Evolutionary conservation across 495 filamentous ascomycete species (phyloP).

Genomic region (Podospora pseudocomata): DNA sequence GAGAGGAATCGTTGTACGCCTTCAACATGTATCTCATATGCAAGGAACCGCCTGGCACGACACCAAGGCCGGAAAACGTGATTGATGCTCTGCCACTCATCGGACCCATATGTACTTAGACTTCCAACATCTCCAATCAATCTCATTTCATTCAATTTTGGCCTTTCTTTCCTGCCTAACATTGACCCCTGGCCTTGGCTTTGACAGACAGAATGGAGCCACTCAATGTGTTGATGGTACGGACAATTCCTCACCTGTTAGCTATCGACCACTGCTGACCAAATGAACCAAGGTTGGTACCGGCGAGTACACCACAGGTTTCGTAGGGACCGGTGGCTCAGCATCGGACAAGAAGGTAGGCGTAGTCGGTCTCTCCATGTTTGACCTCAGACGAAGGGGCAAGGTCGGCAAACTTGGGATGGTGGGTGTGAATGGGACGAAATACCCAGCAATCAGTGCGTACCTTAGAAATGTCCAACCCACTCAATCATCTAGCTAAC

Average conservation of each 20-base stretch:
- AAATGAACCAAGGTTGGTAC: slow-evolving; percentile 61
- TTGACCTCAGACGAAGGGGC: slow-evolving; percentile 81
- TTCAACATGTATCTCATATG: neutral
- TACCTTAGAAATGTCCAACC: neutral
- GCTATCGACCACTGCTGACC: slow-evolving; percentile 18
- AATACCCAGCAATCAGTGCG: slow-evolving; percentile 88
- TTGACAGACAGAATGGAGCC: slow-evolving; percentile 57
- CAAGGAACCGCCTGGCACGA: neutral
- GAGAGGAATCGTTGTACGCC: neutral
- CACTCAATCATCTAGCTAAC: neutral
- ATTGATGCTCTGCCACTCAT: neutral
- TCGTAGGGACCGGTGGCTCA: slow-evolving; percentile 72
- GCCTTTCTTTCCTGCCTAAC: neutral
- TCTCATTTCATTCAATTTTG: neutral
- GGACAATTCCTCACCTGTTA: slow-evolving; percentile 12
- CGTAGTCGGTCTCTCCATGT: slow-evolving; percentile 84
- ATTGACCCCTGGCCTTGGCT: neutral
- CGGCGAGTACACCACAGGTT: slow-evolving; percentile 95
- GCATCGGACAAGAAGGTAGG: slow-evolving; percentile 89
- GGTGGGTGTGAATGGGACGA: slow-evolving; percentile 83
- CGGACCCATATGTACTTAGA: neutral
- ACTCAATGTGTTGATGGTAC: slow-evolving; percentile 83
- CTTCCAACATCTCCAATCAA: neutral
- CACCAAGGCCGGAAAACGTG: neutral
- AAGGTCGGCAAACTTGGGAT: slow-evolving; percentile 84